Conservation (phyloP, 2,329 filamentous ascomycete genomes). For the Seiridium cupressi region DNA sequence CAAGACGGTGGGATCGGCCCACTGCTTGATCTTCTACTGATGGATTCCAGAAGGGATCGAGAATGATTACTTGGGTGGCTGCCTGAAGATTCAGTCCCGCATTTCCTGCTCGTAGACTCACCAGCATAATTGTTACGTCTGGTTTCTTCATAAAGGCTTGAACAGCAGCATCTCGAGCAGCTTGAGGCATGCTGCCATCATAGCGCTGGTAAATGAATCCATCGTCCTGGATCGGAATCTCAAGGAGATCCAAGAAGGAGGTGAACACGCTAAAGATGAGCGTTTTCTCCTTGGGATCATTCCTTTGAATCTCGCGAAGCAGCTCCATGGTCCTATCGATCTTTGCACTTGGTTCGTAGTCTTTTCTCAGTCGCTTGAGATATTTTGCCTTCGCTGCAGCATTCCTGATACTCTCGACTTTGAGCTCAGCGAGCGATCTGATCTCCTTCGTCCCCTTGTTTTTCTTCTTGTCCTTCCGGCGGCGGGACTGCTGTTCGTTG, state of each 20-base stretch:
- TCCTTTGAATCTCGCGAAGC: slow-evolving; percentile 19
- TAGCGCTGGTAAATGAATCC: slow-evolving; percentile 26
- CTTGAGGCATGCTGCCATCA: slow-evolving; percentile 26
- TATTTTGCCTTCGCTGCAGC: slow-evolving; percentile 23
- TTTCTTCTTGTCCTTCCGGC: slow-evolving; percentile 9
- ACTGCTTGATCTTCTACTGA: slow-evolving; percentile 6
- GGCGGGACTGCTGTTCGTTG: slow-evolving; percentile 9
- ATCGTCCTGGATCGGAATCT: slow-evolving; percentile 26
- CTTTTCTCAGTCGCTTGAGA: slow-evolving; percentile 19
- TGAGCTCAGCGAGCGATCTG: slow-evolving; percentile 20
- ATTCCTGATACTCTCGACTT: slow-evolving; percentile 20
- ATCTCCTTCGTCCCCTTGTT: background rate
- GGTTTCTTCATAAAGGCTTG: slow-evolving; percentile 22
- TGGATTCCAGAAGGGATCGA: slow-evolving; percentile 9
- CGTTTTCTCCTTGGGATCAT: slow-evolving; percentile 25
- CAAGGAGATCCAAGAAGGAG: slow-evolving; percentile 30
- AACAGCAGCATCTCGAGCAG: slow-evolving; percentile 20
- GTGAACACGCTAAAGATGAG: slow-evolving; percentile 32
- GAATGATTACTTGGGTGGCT: slow-evolving; percentile 8
- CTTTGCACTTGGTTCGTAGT: slow-evolving; percentile 28
- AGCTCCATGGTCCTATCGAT: slow-evolving; percentile 27
- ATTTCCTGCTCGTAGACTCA: slow-evolving; percentile 74
- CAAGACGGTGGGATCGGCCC: slow-evolving; percentile 2
- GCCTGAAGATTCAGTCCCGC: slow-evolving; percentile 37
- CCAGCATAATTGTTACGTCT: slow-evolving; percentile 55